phyloP scores from a whole-genome alignment of 1,284 basidiomycete species.

The Trichosporon sp. region DNA sequence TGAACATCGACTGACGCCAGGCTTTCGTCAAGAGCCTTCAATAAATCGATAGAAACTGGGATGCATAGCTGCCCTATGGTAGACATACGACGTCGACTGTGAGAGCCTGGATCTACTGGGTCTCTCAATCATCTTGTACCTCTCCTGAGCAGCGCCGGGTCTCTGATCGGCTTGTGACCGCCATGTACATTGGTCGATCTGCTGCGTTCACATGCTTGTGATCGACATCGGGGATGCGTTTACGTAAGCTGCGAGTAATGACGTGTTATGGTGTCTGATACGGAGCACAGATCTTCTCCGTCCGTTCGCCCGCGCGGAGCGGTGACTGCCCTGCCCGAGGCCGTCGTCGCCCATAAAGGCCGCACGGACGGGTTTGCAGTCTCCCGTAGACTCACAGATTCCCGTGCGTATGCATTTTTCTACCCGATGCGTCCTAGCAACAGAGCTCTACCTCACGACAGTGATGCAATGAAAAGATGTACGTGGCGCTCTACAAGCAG shows the following conservation, averaged over 20 bases:
- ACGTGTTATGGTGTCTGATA: background rate
- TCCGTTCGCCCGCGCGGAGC: background rate
- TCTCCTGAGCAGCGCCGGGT: too few relatives aligned
- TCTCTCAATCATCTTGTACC: background rate
- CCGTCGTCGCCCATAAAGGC: background rate
- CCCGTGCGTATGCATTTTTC: background rate
- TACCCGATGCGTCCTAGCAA: background rate
- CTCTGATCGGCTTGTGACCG: too few relatives aligned
- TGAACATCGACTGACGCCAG: conserved; percentile 11
- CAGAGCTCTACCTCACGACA: background rate
- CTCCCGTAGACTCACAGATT: background rate
- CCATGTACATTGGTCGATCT: too few relatives aligned
- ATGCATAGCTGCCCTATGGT: conserved; percentile 9
- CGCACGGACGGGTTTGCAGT: background rate
- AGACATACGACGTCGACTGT: background rate
- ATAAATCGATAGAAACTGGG: conserved; percentile 22
- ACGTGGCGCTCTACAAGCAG: background rate
- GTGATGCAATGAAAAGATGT: background rate
- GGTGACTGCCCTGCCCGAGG: background rate
- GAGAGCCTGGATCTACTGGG: background rate
- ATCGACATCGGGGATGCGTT: background rate
- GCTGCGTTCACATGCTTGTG: too few relatives aligned
- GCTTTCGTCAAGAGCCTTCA: conserved; percentile 44
- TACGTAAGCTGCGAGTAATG: background rate
- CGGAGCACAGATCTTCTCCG: background rate